Evolutionary conservation across 768 basidiomycete genomes (phyloP).

Genomic region (Serendipita sp.): DNA sequence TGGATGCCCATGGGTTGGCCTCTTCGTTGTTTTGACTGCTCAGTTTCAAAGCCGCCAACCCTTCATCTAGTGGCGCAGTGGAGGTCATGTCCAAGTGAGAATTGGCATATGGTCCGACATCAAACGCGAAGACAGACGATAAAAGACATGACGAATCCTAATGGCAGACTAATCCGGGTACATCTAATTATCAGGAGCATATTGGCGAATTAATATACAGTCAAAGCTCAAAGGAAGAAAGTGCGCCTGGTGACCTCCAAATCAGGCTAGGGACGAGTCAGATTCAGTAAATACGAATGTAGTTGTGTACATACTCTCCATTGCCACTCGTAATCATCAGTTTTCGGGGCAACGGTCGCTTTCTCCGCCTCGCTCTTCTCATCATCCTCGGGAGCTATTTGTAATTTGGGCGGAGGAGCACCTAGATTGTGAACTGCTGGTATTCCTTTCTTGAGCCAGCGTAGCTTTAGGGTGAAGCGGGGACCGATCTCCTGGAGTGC

Average conservation of each 20-base stretch:
- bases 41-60: neutral
- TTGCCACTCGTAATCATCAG: slow-evolving; percentile 71
- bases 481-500: slow-evolving; percentile 95
- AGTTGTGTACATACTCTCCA: slow-evolving; percentile 54
- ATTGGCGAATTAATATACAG: too few species aligned
- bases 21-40: neutral
- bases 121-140: neutral
- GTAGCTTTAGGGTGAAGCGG: slow-evolving; percentile 85
- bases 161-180: neutral
- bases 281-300: neutral
- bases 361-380: slow-evolving; percentile 23
- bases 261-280: slow-evolving; percentile 49
- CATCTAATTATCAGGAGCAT: neutral
- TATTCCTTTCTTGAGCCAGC: slow-evolving; percentile 75
- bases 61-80: neutral
- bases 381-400: slow-evolving; percentile 25
- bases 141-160: neutral
- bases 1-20: slow-evolving; percentile 15
- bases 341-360: slow-evolving; percentile 37
- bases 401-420: slow-evolving; percentile 39
- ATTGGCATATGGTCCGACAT: neutral
- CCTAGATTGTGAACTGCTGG: slow-evolving; percentile 64
- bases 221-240: slow-evolving; percentile 54
- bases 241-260: slow-evolving; percentile 80
- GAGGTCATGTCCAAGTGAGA: slow-evolving; percentile 3